Percentiles rank a stretch among this genome's conserved stretches.
Conservation (phyloP, 768 basidiomycete genomes). For the Calocera viscosa region DNA sequence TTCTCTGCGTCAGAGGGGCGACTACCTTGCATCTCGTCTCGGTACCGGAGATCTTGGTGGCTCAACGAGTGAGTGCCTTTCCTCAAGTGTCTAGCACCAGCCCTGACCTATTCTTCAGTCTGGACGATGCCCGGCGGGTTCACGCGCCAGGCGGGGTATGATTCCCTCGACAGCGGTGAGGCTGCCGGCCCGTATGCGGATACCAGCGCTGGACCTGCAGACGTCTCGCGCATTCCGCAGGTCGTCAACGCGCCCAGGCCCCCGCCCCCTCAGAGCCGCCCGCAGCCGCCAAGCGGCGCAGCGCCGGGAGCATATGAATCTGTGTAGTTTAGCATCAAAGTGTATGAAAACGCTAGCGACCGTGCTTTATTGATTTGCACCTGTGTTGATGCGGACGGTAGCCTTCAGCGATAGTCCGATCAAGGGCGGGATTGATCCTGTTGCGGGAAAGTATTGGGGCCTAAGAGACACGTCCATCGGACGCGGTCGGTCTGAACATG, state of each 20-base stretch:
- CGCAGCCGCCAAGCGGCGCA: slow-evolving; percentile 17
- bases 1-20: slow-evolving; percentile 47
- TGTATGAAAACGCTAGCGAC: too few species aligned
- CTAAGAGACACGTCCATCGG: too few species aligned
- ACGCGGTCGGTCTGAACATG: too few species aligned
- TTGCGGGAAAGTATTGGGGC: too few species aligned
- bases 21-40: slow-evolving; percentile 40
- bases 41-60: slow-evolving; percentile 34
- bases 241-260: slow-evolving; percentile 19
- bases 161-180: slow-evolving; percentile 32
- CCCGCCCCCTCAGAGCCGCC: slow-evolving; percentile 19
- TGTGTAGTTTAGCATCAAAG: slow-evolving; percentile 19
- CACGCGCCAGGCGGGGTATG: slow-evolving; percentile 24
- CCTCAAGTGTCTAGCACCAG: background rate
- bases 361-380: too few species aligned
- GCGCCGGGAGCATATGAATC: slow-evolving; percentile 22
- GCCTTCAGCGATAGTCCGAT: too few species aligned
- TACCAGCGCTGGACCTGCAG: background rate
- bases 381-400: too few species aligned
- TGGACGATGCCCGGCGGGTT: slow-evolving; percentile 73
- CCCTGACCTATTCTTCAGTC: slow-evolving; percentile 31
- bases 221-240: too few species aligned
- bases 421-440: too few species aligned
- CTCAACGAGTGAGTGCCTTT: slow-evolving; percentile 35
- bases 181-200: slow-evolving; percentile 25